These are phyloP conservation scores for Vigna nakashimae DNA, from an alignment of 306 rosid genomes.

Conservation along the genomic window DNA sequence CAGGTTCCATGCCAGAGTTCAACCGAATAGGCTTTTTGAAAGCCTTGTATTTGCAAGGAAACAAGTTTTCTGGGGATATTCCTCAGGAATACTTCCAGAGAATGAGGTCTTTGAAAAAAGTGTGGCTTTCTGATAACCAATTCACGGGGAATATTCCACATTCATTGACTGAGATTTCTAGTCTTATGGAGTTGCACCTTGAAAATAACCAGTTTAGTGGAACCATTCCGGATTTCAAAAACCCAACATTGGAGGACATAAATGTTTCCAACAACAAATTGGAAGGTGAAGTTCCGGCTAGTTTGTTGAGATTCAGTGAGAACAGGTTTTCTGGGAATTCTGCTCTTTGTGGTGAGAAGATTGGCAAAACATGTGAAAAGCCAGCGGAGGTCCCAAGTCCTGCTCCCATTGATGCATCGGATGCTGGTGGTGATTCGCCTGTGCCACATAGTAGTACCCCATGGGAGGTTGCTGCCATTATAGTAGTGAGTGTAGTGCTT, in stretches of 20 bases:
- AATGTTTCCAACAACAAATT: constrained; percentile 71
- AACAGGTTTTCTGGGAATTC: constrained; percentile 61
- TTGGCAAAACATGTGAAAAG: constrained; percentile 47
- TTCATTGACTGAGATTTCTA: constrained; percentile 55
- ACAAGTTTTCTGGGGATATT: constrained; percentile 75
- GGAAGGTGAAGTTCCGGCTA: constrained; percentile 71
- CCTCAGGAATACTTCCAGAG: constrained; percentile 55
- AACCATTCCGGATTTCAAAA: constrained; percentile 49
- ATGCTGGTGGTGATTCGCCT: background rate
- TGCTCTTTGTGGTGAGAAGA: constrained; percentile 58
- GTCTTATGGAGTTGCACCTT: constrained; percentile 61
- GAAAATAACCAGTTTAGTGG: constrained; percentile 76
- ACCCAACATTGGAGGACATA: constrained; percentile 40
- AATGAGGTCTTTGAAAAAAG: constrained; percentile 72
- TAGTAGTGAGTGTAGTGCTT: constrained; percentile 41
- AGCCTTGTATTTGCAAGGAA: constrained; percentile 63
- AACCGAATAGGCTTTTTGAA: constrained; percentile 60
- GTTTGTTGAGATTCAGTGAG: constrained; percentile 48
- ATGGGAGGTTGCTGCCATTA: constrained; percentile 40
- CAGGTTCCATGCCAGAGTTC: constrained; percentile 72
- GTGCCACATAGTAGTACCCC: background rate
- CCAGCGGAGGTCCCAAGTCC: background rate
- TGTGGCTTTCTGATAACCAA: constrained; percentile 65
- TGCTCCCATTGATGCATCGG: background rate
- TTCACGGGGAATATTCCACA: constrained; percentile 66